Conservation (phyloP, 805 yeast species). For the Schizosaccharomyces japonicus region DNA sequence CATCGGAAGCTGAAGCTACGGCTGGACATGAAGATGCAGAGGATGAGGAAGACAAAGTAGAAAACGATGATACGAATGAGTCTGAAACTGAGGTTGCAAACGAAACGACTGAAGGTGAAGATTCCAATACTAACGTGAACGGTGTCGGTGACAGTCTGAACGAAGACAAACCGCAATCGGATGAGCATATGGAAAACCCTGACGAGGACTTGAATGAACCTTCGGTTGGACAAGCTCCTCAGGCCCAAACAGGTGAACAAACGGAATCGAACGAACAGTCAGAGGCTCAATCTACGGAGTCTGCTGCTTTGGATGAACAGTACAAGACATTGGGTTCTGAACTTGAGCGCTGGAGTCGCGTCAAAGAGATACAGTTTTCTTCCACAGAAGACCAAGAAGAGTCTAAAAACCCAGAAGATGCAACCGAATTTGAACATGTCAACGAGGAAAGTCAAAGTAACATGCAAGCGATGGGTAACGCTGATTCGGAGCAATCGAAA, state of each 20-base stretch:
- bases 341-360: neutral
- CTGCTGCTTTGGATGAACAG: constrained; percentile 5
- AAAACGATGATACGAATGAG: neutral
- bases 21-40: constrained; percentile 16
- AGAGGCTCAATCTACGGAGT: constrained; percentile 6
- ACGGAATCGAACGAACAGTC: too few relatives aligned
- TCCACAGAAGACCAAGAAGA: neutral
- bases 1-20: constrained; percentile 14
- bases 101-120: constrained; percentile 3
- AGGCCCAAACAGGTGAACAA: too few relatives aligned
- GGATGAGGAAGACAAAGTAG: neutral
- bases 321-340: neutral
- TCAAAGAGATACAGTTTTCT: neutral
- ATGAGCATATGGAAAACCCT: neutral
- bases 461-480: constrained; percentile 53
- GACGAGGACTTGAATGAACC: neutral
- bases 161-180: neutral
- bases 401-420: neutral
- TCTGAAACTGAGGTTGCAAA: constrained; percentile 8
- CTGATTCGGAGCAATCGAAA: constrained; percentile 56
- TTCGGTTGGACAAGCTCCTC: too few relatives aligned
- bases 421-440: neutral
- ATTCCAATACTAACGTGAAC: neutral
- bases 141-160: neutral
- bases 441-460: constrained; percentile 6